Evolutionary conservation across 2,329 filamentous ascomycete species (phyloP).

Genomic region (Paraphoma sp.): DNA sequence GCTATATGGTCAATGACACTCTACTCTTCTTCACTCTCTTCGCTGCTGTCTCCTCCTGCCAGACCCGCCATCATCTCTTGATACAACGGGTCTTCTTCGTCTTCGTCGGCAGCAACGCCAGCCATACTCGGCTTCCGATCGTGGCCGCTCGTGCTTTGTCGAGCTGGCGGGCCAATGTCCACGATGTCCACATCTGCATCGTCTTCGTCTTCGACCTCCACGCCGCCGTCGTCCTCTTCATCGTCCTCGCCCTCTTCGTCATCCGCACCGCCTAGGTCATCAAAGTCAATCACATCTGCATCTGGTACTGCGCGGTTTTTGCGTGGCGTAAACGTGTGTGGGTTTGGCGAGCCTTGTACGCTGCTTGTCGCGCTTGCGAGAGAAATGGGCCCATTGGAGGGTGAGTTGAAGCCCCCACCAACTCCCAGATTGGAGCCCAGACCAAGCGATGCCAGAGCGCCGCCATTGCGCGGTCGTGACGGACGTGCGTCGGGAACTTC

Average conservation of each 20-base stretch:
- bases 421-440: slow-evolving; percentile 35
- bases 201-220: slow-evolving; percentile 19
- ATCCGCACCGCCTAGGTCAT: slow-evolving; percentile 29
- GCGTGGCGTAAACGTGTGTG: slow-evolving; percentile 20
- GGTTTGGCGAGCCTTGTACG: slow-evolving; percentile 36
- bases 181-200: slow-evolving; percentile 42
- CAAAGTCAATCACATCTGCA: slow-evolving; percentile 47
- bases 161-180: slow-evolving; percentile 41
- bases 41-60: slow-evolving; percentile 45
- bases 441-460: slow-evolving; percentile 32
- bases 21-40: slow-evolving; percentile 55
- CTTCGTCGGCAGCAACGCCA: slow-evolving; percentile 30
- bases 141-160: slow-evolving; percentile 10
- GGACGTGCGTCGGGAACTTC: slow-evolving; percentile 38
- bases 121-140: slow-evolving; percentile 17
- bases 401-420: slow-evolving; percentile 29
- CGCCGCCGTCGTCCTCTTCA: slow-evolving; percentile 35
- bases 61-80: slow-evolving; percentile 53
- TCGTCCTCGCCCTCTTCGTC: slow-evolving; percentile 33
- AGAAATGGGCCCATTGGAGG: slow-evolving; percentile 50
- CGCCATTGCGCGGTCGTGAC: slow-evolving; percentile 16
- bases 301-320: slow-evolving; percentile 24
- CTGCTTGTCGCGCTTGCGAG: slow-evolving; percentile 53
- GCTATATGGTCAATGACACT: too few relatives aligned
- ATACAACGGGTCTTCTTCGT: slow-evolving; percentile 51